phyloP scores from a whole-genome alignment of 768 basidiomycete genomes.

The Tephrocybe sp. region DNA sequence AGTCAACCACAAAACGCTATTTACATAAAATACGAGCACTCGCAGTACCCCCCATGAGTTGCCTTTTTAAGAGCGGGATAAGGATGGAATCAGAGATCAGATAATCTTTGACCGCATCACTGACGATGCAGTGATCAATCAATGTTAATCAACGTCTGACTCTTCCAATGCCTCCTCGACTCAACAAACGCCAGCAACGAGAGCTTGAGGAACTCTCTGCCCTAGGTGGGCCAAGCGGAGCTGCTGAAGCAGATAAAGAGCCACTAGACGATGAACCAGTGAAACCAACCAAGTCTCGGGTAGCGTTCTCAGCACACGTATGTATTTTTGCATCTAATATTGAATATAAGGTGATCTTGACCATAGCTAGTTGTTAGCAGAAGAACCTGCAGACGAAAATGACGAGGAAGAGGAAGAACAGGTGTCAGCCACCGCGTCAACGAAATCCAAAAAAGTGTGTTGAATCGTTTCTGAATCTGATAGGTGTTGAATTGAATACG shows the following conservation, averaged over 20 bases:
- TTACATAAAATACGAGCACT: no score
- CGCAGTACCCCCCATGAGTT: no score
- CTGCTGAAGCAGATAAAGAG: slow-evolving; percentile 23
- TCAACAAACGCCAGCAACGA: slow-evolving; percentile 85
- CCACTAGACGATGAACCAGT: slow-evolving; percentile 39
- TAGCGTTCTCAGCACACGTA: slow-evolving; percentile 35
- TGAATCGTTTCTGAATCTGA: no score
- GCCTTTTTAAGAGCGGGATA: no score
- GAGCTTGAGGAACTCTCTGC: slow-evolving; percentile 78
- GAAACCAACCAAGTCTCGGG: slow-evolving; percentile 12
- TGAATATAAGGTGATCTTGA: background rate
- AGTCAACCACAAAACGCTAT: no score
- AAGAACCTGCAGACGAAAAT: slow-evolving; percentile 12
- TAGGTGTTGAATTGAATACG: no score
- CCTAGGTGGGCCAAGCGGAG: slow-evolving; percentile 29
- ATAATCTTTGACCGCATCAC: no score
- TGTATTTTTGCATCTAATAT: background rate
- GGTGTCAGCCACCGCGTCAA: slow-evolving; percentile 19
- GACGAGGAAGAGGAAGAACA: slow-evolving; percentile 25
- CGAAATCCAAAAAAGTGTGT: slow-evolving; percentile 41
- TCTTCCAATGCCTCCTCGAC: slow-evolving; percentile 75
- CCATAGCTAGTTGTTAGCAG: slow-evolving; percentile 36
- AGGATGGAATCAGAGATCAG: no score
- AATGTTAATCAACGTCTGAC: no score
- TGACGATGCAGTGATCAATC: no score